Base-by-base conservation (phyloP, 2,329 filamentous ascomycete species). In the Aspergillus sp. region DNA sequence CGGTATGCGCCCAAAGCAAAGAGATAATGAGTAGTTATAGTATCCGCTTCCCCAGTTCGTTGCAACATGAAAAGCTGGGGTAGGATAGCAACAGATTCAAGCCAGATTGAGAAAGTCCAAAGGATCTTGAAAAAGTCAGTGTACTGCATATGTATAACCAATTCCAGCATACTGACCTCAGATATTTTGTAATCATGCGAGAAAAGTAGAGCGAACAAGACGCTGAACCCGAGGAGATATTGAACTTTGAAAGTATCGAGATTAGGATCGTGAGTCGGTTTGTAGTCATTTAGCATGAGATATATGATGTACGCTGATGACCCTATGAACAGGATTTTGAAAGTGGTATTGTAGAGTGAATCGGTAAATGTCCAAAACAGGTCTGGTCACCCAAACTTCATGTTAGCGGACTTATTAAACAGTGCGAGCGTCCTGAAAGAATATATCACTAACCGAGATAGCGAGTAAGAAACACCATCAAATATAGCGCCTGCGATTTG, bases 11-110 rank as follows among this genome's bases (percentile, higher is more conserved):
- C 93, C 34, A 98, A 77, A 9, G 94, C 91, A 63, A 95, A 95
- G 38, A 98, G 79, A 68, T 98, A 98, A 71, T 98, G 91, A 1
- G 90, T 95, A 8, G 93, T 98, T 64, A 98, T 98, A n/a, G 93
- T 96, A 73, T 98, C 93, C 7, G 93, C 94, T 73, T 97, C 91
- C 56, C 93, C 94, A 0, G 93, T 98, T 60, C 93, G 80, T 73
- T 98, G 93, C 53, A 98, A 78, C 88, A 98, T 94, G 71, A 98
- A 97, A 45, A 98, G 80, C 73, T 98, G 93, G 1, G 93, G 93
- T 50, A 98, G 79, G 58, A 98, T 98, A 44, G 93, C 93, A 12
- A 98, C 93, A 4, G 86, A 85, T 73, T 98, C 93, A 30, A 98
- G 80, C 93, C 93, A 98, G 68, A 98, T 96, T 45, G 86, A 94